Conservation (phyloP, 2,329 filamentous ascomycete genomes). For the Ophiostoma perfectum region DNA sequence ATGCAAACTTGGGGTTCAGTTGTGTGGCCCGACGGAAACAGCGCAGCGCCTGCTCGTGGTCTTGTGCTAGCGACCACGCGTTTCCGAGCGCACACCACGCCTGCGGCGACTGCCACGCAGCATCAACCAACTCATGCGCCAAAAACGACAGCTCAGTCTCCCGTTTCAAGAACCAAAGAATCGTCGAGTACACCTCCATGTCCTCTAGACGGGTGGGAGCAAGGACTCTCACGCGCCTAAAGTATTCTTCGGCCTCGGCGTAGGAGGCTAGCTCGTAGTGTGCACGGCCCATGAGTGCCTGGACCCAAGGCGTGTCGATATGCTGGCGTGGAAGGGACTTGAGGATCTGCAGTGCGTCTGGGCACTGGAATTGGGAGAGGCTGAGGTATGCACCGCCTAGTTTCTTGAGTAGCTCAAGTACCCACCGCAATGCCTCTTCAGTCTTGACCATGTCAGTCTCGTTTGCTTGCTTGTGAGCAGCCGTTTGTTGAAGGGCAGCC, state of each 20-base stretch:
- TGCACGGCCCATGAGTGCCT: constrained; percentile 83
- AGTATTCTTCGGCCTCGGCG: constrained; percentile 78
- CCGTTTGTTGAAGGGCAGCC: constrained; percentile 14
- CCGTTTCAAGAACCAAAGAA: constrained; percentile 96
- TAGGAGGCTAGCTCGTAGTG: constrained; percentile 89
- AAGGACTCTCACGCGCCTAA: constrained; percentile 69
- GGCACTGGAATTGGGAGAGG: constrained; percentile 71
- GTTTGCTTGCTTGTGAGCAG: constrained; percentile 35
- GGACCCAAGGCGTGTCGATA: constrained; percentile 87
- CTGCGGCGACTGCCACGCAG: constrained; percentile 82
- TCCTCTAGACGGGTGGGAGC: constrained; percentile 81
- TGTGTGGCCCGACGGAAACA: constrained; percentile 95
- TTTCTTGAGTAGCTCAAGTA: constrained; percentile 76
- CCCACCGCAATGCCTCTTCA: constrained; percentile 68
- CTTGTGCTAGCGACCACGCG: constrained; percentile 83
- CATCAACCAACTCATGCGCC: constrained; percentile 81
- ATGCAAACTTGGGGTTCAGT: constrained; percentile 82
- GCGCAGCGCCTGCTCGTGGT: constrained; percentile 88
- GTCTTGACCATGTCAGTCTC: constrained; percentile 58
- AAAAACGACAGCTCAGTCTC: constrained; percentile 89
- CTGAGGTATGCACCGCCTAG: constrained; percentile 75
- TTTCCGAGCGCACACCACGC: constrained; percentile 96
- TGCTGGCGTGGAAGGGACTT: constrained; percentile 65
- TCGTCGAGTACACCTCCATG: constrained; percentile 97
- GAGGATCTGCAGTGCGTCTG: constrained; percentile 70